These are phyloP conservation scores for Colletotrichum tabaci DNA, from an alignment of 2,329 filamentous ascomycete species.

Conservation along the genomic window DNA sequence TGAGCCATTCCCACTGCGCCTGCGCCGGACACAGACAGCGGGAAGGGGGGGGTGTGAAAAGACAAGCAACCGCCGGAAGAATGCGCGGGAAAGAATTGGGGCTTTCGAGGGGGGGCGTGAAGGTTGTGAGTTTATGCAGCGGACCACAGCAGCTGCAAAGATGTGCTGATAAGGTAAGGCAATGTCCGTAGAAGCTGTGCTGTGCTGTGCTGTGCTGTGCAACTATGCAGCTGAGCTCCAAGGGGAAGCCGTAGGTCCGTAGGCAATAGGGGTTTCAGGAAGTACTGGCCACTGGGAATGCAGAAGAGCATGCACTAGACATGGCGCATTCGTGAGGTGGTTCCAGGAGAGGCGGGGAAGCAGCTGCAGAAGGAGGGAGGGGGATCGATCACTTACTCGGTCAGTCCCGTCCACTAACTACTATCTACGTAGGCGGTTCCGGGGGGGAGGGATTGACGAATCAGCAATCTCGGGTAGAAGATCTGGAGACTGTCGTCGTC, in stretches of 20 bases:
- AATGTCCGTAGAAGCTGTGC: not conserved
- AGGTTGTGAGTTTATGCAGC: not conserved
- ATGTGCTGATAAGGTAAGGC: slow-evolving; percentile 2
- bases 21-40: slow-evolving; percentile 35
- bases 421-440: no score
- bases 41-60: not conserved
- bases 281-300: not conserved
- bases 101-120: not conserved
- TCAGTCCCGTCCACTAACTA: no score
- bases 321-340: not conserved
- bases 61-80: slow-evolving; percentile 18
- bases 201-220: no score
- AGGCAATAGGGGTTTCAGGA: not conserved
- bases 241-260: not conserved
- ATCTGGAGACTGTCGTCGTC: not conserved
- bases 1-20: slow-evolving; percentile 39
- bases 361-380: not conserved
- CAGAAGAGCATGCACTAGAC: not conserved
- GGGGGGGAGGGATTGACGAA: not conserved
- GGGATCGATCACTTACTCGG: not conserved
- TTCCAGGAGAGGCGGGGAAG: not conserved
- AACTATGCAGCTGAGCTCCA: not conserved
- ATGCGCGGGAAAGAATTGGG: not conserved
- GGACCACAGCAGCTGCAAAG: not conserved
- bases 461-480: not conserved